Base-by-base conservation (phyloP, 2,329 filamentous ascomycete species). In the Exophiala calicioides region DNA sequence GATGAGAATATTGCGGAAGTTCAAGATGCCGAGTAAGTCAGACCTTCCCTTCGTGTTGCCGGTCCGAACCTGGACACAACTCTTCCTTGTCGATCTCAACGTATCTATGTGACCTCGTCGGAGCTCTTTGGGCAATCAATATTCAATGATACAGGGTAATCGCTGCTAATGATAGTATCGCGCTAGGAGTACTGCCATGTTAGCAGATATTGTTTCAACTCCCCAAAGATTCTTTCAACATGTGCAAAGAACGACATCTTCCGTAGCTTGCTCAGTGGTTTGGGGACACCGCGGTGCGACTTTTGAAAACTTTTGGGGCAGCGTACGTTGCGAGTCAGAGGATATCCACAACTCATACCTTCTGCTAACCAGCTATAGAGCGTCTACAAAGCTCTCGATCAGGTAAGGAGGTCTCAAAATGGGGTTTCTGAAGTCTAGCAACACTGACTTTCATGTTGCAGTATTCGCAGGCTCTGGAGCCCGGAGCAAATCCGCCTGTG, bases 11-110 rank as follows among this genome's bases (percentile, higher is more conserved):
- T 78, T 50, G 45, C 69, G 3, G 46, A 58, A 1, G 40, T 77
- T 0, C 63, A 70, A 29, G 63, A 78, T 41, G 75, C 75, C 1
- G 76, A 73, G 67, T 44, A 76, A 77, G 50, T 74, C 70, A 45
- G 68, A 75, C 39, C 73, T 63, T 18, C 74, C 70, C 62, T 65
- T 60, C 27, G 8, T 15, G 16, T 19, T n/a, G 13, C 15, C 16
- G 32, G 21, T 29, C 5, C 2, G 12, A 26, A 9, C 8, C 8
- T 18, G 10, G 4, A 16, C 30, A 47, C n/a, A n/a, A n/a, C n/a
- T n/a, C n/a, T n/a, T n/a, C n/a, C n/a, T n/a, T n/a, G n/a, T n/a
- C n/a, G n/a, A n/a, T n/a, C n/a, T n/a, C n/a, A n/a, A n/a, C n/a
- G n/a, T n/a, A n/a, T n/a, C n/a, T n/a, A n/a, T n/a, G n/a, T n/a